Conservation (phyloP, 345 rosid species). For the Salix viminalis region DNA sequence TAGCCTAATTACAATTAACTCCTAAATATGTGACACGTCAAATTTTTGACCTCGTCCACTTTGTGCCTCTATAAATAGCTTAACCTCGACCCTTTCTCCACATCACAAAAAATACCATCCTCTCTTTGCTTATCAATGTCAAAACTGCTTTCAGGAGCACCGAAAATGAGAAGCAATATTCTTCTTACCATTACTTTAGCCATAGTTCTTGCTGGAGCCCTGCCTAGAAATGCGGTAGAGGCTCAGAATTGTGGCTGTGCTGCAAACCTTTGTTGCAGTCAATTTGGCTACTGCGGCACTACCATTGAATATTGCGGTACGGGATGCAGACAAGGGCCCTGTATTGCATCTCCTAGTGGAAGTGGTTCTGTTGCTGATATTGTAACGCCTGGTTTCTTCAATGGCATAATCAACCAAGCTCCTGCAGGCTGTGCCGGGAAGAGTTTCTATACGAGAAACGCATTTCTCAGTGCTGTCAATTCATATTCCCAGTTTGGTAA, state of each 20-base stretch:
- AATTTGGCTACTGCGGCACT: conserved; percentile 32
- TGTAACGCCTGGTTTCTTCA: conserved; percentile 39
- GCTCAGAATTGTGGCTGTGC: conserved; percentile 35
- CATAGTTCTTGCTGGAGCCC: neutral
- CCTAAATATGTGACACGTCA: too few species aligned
- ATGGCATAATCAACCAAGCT: conserved; percentile 35
- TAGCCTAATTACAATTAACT: too few species aligned
- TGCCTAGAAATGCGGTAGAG: neutral
- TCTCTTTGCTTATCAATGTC: neutral
- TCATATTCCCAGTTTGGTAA: conserved; percentile 33
- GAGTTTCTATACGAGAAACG: conserved; percentile 36
- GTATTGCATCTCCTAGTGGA: neutral
- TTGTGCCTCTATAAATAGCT: neutral
- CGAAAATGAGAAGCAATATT: neutral
- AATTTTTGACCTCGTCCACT: neutral
- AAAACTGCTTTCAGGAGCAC: neutral
- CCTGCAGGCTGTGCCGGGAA: conserved; percentile 31
- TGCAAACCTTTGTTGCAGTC: conserved; percentile 28
- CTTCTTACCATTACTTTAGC: neutral
- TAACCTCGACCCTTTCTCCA: neutral
- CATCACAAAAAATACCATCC: neutral
- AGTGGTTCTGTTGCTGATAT: conserved; percentile 19
- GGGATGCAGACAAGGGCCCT: conserved; percentile 31
- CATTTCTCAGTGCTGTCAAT: conserved; percentile 29
- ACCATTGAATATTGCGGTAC: conserved; percentile 21